Percentiles rank a stretch among this genome's conserved stretches.
phyloP scores from a whole-genome alignment of 345 rosid species.

The Aethionema arabicum region DNA sequence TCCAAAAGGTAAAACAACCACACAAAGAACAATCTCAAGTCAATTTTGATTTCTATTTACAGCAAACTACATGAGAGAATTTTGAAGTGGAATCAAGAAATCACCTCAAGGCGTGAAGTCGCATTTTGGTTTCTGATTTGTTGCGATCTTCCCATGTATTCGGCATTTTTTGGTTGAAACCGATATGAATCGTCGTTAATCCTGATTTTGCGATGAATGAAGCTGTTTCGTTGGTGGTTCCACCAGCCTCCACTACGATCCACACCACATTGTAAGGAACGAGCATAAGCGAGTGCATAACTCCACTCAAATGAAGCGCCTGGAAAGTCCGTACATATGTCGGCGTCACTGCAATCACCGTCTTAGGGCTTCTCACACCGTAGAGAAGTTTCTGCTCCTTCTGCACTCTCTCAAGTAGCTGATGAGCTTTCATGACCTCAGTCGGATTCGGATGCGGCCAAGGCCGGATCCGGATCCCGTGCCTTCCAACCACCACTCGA shows the following conservation, averaged over 20 bases:
- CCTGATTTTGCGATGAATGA: conserved; percentile 68
- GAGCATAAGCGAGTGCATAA: conserved; percentile 92
- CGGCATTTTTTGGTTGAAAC: conserved; percentile 64
- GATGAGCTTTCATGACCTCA: conserved; percentile 92
- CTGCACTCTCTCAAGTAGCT: conserved; percentile 81
- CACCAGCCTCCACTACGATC: conserved; percentile 98
- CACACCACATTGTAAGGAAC: conserved; percentile 87
- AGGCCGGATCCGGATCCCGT: conserved; percentile 99
- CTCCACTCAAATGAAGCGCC: conserved; percentile 88
- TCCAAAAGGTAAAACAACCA: conserved; percentile 13
- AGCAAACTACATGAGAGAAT: background rate
- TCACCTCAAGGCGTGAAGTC: conserved; percentile 80
- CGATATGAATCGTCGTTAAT: conserved; percentile 63
- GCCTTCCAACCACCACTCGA: conserved; percentile 93
- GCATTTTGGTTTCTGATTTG: conserved; percentile 72
- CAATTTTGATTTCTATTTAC: background rate
- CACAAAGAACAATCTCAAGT: conserved; percentile 11
- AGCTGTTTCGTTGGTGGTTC: conserved; percentile 75
- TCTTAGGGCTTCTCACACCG: conserved; percentile 74
- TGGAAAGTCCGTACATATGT: conserved; percentile 96
- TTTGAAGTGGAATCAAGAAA: background rate
- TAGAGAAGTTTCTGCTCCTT: conserved; percentile 76
- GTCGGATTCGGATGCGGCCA: conserved; percentile 98
- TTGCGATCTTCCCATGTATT: conserved; percentile 74
- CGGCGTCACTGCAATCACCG: conserved; percentile 78